Conservation (phyloP, 2,329 filamentous ascomycete species). For the Fusarium abutilonis region DNA sequence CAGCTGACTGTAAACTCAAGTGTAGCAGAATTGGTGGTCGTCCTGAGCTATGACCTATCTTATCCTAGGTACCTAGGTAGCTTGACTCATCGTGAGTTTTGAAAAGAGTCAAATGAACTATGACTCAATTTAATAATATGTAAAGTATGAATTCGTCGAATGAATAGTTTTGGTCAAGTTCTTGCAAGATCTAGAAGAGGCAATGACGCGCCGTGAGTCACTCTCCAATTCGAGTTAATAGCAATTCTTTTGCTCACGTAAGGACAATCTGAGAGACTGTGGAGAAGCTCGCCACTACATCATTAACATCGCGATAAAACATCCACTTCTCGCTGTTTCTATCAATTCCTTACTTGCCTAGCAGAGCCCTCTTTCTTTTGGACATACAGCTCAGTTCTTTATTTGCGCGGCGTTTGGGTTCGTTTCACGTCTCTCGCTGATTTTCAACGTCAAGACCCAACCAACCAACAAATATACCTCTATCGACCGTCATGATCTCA, state of each 20-base stretch:
- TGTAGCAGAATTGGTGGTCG: not conserved
- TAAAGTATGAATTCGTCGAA: constrained; percentile 9
- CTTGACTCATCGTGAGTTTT: constrained; percentile 15
- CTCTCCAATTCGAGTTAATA: constrained; percentile 26
- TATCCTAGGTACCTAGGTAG: not conserved
- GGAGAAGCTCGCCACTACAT: constrained; percentile 34
- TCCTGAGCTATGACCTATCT: not conserved
- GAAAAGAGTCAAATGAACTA: not conserved
- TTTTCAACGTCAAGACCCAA: constrained; percentile 1
- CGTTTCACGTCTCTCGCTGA: constrained; percentile 8
- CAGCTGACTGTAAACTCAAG: not conserved
- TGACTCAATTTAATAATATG: constrained; percentile 17
- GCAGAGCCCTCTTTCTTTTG: not conserved
- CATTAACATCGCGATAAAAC: constrained; percentile 32
- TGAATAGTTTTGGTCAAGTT: not conserved
- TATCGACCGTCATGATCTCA: constrained; percentile 52
- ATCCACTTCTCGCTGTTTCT: constrained; percentile 6
- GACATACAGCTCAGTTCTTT: not conserved
- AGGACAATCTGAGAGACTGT: constrained; percentile 21
- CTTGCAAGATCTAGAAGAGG: not conserved
- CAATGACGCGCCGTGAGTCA: constrained; percentile 35
- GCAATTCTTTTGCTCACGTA: constrained; percentile 32
- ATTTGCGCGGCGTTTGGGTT: constrained; percentile 24
- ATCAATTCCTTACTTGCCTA: not conserved
- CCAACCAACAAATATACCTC: constrained; percentile 7